Evolutionary conservation across 345 rosid genomes (phyloP), one percentile per base, ranked within the genome.

Genomic region (Populus deltoides): DNA sequence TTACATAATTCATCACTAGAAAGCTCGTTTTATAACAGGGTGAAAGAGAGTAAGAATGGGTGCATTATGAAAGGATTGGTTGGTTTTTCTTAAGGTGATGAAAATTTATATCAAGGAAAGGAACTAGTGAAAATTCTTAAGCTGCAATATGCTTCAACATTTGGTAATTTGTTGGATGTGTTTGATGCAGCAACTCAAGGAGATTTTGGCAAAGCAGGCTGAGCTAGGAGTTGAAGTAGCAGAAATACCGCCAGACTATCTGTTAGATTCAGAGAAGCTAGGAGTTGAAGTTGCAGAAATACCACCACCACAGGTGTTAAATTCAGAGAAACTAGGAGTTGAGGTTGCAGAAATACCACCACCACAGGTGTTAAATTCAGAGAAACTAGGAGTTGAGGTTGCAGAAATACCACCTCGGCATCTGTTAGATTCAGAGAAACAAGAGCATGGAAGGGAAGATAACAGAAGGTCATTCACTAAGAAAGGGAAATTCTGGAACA

Each of bases 341-440:
- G 95, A 92, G 88, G 95, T 94, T 82, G 98, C 98, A 69, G 99
- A 96, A 86, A 81, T 93, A 80, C 98, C 98, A 24, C 82, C 91
- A 10, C 15, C 91, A 73, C 92, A 96, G 84, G 83, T 94, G 31
- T 80, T 79, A 17, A 92, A 59, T n/a, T 59, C 63, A 3, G 63
- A 59, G 63, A 59, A 92, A 83, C 81, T 92, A 80, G 97, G 94
- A 68, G 87, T 90, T 79, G 97, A 92, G 88, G 95, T 92, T 81
- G 98, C 97, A 67, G 99, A 96, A 86, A 81, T 93, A 79, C 98
- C 97, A 22, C 83, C 92, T 6, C 79, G 84, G 73, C 91, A 96
- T 86, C 83, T 92, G 35, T 80, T 79, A 17, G 92, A 87, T 71
- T 83, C 83, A 55, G 84, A 78, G 83, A 89, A 79, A 68, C 88